These are phyloP conservation scores for Peterozyma toletana DNA, from an alignment of 805 yeast genomes.

Conservation along the genomic window DNA sequence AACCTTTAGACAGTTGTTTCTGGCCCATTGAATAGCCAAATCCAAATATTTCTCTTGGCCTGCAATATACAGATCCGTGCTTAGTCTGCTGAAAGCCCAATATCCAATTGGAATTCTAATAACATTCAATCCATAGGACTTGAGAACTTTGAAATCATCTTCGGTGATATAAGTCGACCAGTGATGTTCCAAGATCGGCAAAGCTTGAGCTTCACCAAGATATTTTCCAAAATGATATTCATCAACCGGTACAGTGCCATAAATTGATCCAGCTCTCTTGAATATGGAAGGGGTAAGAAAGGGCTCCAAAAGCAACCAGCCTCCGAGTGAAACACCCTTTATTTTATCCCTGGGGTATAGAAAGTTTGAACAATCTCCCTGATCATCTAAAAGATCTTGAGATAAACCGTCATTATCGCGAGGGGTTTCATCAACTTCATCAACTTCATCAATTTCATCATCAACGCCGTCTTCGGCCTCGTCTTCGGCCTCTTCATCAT, in stretches of 20 bases:
- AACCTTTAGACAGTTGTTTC: constrained; percentile 49
- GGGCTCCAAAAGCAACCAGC: constrained; percentile 70
- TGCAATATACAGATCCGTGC: constrained; percentile 54
- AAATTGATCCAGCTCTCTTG: constrained; percentile 23
- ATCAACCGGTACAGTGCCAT: constrained; percentile 37
- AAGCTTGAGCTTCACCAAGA: constrained; percentile 42
- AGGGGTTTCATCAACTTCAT: no score
- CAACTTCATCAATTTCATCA: no score
- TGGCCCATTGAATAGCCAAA: constrained; percentile 62
- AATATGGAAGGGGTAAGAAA: constrained; percentile 62
- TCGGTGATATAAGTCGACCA: constrained; percentile 56
- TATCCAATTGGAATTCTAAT: constrained; percentile 78
- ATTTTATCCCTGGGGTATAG: no score
- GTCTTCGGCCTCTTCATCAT: no score
- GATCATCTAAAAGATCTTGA: no score
- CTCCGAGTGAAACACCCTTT: constrained; percentile 52
- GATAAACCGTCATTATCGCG: no score
- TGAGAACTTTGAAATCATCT: constrained; percentile 45
- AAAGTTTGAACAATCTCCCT: no score
- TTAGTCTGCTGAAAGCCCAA: constrained; percentile 59
- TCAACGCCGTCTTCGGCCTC: no score
- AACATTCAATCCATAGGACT: constrained; percentile 49
- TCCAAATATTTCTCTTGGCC: constrained; percentile 63
- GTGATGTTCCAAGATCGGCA: constrained; percentile 35
- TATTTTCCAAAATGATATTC: constrained; percentile 47